Percentiles rank a stretch among this genome's conserved stretches.
These are phyloP conservation scores for Smittium culicis DNA, from an alignment of 371 early-diverging fungal species.

Conservation along the genomic window DNA sequence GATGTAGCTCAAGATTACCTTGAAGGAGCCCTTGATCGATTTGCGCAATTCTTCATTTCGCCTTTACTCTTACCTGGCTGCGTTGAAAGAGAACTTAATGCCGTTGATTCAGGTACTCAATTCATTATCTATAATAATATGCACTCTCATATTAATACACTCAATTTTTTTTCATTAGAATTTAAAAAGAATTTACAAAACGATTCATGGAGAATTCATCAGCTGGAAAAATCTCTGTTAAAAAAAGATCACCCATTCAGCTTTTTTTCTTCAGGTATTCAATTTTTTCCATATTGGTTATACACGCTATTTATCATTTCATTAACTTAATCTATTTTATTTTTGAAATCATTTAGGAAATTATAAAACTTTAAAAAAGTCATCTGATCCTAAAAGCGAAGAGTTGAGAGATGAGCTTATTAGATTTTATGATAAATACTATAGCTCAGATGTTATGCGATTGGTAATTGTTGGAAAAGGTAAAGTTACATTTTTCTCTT, in stretches of 20 bases:
- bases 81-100: conserved; percentile 81
- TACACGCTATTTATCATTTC: neutral
- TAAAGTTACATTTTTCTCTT: neutral
- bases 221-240: conserved; percentile 68
- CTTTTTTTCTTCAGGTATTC: conserved; percentile 67
- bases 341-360: conserved; percentile 29
- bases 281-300: too few species aligned
- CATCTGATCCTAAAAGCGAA: conserved; percentile 50
- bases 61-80: conserved; percentile 76
- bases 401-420: conserved; percentile 73
- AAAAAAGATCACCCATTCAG: conserved; percentile 67
- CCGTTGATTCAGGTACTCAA: conserved; percentile 72
- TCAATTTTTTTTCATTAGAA: conserved; percentile 35
- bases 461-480: conserved; percentile 71
- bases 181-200: conserved; percentile 80
- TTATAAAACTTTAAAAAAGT: conserved; percentile 65
- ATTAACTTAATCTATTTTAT: neutral
- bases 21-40: conserved; percentile 85
- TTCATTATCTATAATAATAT: too few species aligned
- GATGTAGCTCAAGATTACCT: conserved; percentile 71
- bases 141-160: too few species aligned
- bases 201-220: conserved; percentile 72
- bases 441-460: conserved; percentile 90
- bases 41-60: conserved; percentile 83
- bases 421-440: conserved; percentile 74